Conservation (phyloP, 2,329 filamentous ascomycete species). For the Emmonsiellopsis sp. region DNA sequence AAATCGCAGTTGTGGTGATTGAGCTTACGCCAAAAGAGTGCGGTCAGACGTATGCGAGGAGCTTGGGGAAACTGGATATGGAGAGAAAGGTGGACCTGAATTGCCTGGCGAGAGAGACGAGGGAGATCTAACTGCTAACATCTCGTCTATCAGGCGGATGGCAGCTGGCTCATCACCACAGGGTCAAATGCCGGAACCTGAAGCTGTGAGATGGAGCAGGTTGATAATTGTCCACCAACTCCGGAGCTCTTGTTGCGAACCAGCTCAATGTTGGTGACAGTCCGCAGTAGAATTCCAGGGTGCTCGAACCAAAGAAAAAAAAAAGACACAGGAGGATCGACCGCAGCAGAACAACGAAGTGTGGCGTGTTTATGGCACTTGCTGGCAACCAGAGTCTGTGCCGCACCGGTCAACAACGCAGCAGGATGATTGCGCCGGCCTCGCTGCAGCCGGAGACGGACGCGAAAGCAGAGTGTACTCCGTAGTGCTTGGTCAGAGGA, state of each 20-base stretch:
- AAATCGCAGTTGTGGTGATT: not conserved
- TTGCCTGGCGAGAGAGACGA: constrained; percentile 14
- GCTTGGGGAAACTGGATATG: constrained; percentile 5
- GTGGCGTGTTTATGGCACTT: not conserved
- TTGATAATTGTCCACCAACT: not conserved
- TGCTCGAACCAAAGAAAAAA: not conserved
- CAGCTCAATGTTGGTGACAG: not conserved
- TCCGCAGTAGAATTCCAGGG: not conserved
- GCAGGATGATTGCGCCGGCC: not conserved
- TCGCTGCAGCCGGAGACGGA: not conserved
- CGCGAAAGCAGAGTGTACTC: not conserved
- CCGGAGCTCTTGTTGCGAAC: not conserved
- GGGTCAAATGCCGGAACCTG: not conserved
- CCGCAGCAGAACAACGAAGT: not conserved
- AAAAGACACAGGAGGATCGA: not conserved
- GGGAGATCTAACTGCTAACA: constrained; percentile 22
- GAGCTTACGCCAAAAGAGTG: constrained; percentile 15
- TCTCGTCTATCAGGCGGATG: constrained; percentile 7
- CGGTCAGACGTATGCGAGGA: constrained; percentile 10
- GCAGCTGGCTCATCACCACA: not conserved
- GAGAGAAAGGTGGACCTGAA: constrained; percentile 6
- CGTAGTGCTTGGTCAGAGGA: not conserved
- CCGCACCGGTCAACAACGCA: no score
- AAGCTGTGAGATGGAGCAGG: not conserved
- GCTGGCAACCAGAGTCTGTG: no score